These are phyloP conservation scores for Coemansia sp. DNA, from an alignment of 192 early-diverging fungal genomes.

Conservation along the genomic window DNA sequence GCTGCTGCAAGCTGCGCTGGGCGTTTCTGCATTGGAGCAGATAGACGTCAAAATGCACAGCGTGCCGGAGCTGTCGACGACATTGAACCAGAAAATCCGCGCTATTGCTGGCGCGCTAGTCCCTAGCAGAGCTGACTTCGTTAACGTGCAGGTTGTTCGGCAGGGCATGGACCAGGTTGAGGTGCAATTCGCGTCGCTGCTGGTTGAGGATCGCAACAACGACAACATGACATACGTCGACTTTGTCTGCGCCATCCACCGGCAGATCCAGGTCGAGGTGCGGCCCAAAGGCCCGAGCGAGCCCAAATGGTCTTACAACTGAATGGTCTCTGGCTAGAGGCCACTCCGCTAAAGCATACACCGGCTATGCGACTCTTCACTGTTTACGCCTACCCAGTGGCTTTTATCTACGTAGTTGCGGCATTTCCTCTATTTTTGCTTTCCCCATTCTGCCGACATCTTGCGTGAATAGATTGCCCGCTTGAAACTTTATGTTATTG, in stretches of 20 bases:
- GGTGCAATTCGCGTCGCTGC: slow-evolving; percentile 66
- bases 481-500: not conserved
- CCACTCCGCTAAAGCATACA: no score
- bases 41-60: slow-evolving; percentile 53
- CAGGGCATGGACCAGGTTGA: slow-evolving; percentile 82
- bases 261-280: slow-evolving; percentile 75
- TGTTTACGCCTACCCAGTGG: not conserved
- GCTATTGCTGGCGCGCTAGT: slow-evolving; percentile 64
- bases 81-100: slow-evolving; percentile 59
- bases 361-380: not conserved
- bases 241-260: slow-evolving; percentile 82
- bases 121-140: slow-evolving; percentile 58
- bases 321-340: no score
- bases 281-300: slow-evolving; percentile 43
- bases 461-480: no score
- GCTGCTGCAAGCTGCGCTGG: slow-evolving; percentile 76
- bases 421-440: not conserved
- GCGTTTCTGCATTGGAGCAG: slow-evolving; percentile 64
- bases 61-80: slow-evolving; percentile 67
- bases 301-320: slow-evolving; percentile 45
- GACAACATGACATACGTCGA: slow-evolving; percentile 91
- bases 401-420: no score
- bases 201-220: slow-evolving; percentile 87
- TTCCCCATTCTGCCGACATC: not conserved
- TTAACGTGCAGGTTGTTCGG: slow-evolving; percentile 71